phyloP scores from a whole-genome alignment of 177 flowering plant species.

The Vitis hybrid region DNA sequence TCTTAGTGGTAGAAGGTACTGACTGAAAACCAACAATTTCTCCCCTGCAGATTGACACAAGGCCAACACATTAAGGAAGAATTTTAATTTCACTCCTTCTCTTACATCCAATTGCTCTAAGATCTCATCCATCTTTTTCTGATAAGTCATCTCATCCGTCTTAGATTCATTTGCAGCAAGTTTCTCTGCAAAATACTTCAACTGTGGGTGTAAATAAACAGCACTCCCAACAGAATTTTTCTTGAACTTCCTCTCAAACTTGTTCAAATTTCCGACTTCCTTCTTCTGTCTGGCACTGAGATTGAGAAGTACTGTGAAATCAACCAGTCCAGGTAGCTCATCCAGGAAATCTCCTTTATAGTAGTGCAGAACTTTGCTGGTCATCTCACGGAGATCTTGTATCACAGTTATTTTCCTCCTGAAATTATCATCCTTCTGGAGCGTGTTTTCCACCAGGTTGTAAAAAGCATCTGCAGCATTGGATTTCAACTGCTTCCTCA shows the following conservation, averaged over 20 bases:
- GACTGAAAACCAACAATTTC: conserved; percentile 84
- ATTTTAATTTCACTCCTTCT: conserved; percentile 83
- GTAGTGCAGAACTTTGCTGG: conserved; percentile 72
- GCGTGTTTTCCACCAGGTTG: conserved; percentile 68
- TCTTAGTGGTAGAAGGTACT: conserved; percentile 71
- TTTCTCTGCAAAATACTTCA: conserved; percentile 43
- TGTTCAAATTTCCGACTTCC: conserved; percentile 40
- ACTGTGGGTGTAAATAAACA: conserved; percentile 65
- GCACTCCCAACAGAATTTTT: conserved; percentile 55
- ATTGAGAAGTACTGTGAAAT: conserved; percentile 65
- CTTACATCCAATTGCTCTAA: conserved; percentile 43
- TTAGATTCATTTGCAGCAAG: conserved; percentile 15
- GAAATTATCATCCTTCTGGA: conserved; percentile 65
- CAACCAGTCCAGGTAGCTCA: conserved; percentile 87
- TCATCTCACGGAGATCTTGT: conserved; percentile 83
- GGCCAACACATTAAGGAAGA: conserved; percentile 61
- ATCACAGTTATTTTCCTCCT: conserved; percentile 60
- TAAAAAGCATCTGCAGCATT: conserved; percentile 43
- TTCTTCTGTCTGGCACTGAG: conserved; percentile 50
- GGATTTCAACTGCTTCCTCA: conserved; percentile 38
- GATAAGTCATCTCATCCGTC: conserved; percentile 28
- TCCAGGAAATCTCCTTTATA: conserved; percentile 90
- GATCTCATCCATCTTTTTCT: conserved; percentile 45
- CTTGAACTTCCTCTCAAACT: conserved; percentile 50
- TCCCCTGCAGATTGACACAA: conserved; percentile 72